Base-by-base conservation (phyloP, 1,284 basidiomycete species). In the Pseudozyma thailandica region DNA sequence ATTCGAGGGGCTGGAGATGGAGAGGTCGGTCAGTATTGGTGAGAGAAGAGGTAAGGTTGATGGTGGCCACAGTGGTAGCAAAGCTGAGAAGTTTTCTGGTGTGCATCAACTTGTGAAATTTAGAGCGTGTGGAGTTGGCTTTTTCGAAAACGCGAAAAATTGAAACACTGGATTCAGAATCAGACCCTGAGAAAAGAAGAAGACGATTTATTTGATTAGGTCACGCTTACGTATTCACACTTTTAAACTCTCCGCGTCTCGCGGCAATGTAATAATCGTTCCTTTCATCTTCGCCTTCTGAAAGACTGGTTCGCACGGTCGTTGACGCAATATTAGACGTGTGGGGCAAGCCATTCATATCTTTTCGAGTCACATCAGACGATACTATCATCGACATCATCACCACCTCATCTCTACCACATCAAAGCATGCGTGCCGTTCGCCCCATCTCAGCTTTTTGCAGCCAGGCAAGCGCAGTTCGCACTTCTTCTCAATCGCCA, bases 191-290 rank as follows among this genome's bases (percentile, higher is more conserved):
- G 23, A 7, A 18, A 20, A 20, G 15, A 20, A 50, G 45, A 35
- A n/a, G n/a, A n/a, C n/a, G n/a, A n/a, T n/a, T n/a, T n/a, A n/a
- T 33, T 7, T 7, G 10, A 23, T 33, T 30, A 46, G 20, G 46
- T 66, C 63, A 66, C 54, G 57, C 52, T 66, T 55, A 66, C 63
- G 37, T 41, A 65, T 48, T 8, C 39, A 51, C 12, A 16, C 23
- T 37, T 21, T 35, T 35, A 7, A 7, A 6, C 8, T 31, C 42
- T 15, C 16, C 50, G 39, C 50, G 39, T 38, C 16, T 45, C 31
- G 49, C 49, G 27, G 38, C 16, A 39, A 38, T 37, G 35, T n/a
- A 15, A 9, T 4, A 16, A 25, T 37, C 20, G n/a, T 4, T 16
- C 25, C 12, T 31, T 26, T 48, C 46, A 33, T 20, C 20, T 33